Conservation (phyloP, 2,329 filamentous ascomycete genomes). For the Harringtonia aguacate region DNA sequence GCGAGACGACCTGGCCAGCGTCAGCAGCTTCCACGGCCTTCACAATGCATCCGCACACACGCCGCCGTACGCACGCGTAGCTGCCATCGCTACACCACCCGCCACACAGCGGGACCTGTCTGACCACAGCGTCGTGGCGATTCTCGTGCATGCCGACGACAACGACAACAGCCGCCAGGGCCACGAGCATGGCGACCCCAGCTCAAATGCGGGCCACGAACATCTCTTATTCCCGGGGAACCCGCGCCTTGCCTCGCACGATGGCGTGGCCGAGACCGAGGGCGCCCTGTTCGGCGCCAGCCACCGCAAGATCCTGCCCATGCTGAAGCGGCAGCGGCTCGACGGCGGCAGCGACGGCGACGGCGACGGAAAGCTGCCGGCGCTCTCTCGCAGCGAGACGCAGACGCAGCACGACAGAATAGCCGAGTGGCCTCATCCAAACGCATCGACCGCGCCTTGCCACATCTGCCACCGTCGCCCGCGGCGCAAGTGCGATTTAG, state of each 20-base stretch:
- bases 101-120: no score
- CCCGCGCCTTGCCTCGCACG: no score
- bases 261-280: no score
- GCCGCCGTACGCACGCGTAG: conserved; percentile 15
- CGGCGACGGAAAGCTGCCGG: background rate
- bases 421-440: background rate
- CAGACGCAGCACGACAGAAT: background rate
- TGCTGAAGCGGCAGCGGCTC: conserved; percentile 5
- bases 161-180: background rate
- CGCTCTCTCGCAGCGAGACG: background rate
- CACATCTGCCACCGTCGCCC: conserved; percentile 59
- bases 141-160: conserved; percentile 12
- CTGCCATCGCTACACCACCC: background rate
- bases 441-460: conserved; percentile 31
- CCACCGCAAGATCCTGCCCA: conserved; percentile 3
- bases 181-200: no score
- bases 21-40: background rate
- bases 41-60: conserved; percentile 14
- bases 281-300: no score
- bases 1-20: conserved; percentile 18
- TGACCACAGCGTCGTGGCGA: conserved; percentile 6
- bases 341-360: conserved; percentile 1
- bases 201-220: no score
- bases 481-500: conserved; percentile 53
- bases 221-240: no score